Evolutionary conservation across 1,284 basidiomycete genomes (phyloP), one percentile per base, ranked within the genome.

Genomic region (Veloboletus limbatus): DNA sequence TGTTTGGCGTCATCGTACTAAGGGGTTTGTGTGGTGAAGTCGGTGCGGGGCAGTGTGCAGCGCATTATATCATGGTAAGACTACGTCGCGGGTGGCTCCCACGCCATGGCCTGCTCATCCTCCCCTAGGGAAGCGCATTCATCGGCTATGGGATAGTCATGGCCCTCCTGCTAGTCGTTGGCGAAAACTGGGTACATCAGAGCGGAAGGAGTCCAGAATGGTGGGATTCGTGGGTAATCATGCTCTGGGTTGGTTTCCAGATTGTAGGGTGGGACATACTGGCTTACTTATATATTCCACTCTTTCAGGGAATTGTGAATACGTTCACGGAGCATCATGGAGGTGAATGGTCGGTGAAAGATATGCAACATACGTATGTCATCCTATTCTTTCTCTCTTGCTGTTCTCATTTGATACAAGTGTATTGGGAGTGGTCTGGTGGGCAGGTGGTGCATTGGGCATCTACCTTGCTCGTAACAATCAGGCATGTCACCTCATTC

Each of bases 281-380:
- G 22, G 6, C 26, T 53, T 11, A 51, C 26, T 53, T 11, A 51
- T 44, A 21, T 38, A 17, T 22, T 8, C 32, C 30, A 18, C 31
- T 28, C 30, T 40, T 40, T 22, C 26, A 68, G 62, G 64, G 66
- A 25, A 42, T 54, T 75, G 85, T 97, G 48, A 97, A 97, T 59
- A 95, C 94, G 0, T 97, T 97, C 62, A 97, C 94, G 2, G 92
- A 96, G 62, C 91, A 93, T 61, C 87, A 81, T 46, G 91, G 91
- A 18, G 74, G 75, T 17, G 66, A 62, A 2, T 94, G 92, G 92
- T 89, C 89, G 8, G 86, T 87, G 53, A 95, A 96, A 66, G 91
- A 97, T 63, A 88, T 96, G 86, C 93, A 97, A 60, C 92, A 97
- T 65, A 95, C 92, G 80, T 86, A 69, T 66, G 76, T 73, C 14